Evolutionary conservation across 2,329 filamentous ascomycete species (phyloP).

Genomic region (Didymosphaeria variabile): DNA sequence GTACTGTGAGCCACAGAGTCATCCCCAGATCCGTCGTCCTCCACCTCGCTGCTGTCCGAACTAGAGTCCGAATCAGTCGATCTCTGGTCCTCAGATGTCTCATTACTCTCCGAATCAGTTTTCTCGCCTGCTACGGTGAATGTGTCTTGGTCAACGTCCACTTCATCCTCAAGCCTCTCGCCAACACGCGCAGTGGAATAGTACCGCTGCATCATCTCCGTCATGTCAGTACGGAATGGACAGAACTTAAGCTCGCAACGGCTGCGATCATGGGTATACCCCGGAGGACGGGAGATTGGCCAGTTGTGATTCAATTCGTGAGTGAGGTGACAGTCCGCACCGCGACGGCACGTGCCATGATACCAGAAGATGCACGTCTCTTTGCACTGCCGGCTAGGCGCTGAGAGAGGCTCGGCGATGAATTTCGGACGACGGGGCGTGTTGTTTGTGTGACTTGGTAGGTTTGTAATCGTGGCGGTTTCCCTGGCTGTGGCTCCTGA

Average conservation of each 20-base stretch:
- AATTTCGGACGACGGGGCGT: neutral
- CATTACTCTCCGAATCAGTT: neutral
- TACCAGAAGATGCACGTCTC: conserved; percentile 42
- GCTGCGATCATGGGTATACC: conserved; percentile 25
- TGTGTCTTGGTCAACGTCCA: neutral
- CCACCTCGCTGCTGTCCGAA: neutral
- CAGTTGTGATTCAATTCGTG: conserved; percentile 33
- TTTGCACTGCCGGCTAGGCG: conserved; percentile 1
- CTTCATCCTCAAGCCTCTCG: neutral
- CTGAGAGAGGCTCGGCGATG: neutral
- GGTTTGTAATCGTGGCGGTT: neutral
- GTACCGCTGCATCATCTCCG: conserved; percentile 9
- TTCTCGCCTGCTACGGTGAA: neutral
- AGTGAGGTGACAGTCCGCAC: conserved; percentile 19
- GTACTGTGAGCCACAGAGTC: neutral
- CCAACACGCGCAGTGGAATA: neutral
- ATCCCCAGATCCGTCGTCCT: neutral
- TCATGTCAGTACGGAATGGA: conserved; percentile 28
- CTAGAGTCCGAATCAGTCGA: neutral
- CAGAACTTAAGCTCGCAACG: conserved; percentile 30
- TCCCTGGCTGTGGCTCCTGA: neutral
- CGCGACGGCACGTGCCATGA: conserved; percentile 28
- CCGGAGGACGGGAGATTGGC: conserved; percentile 29
- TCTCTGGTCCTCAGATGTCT: neutral
- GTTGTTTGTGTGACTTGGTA: neutral